A percentile compares a stretch with the other conserved stretches of the same genome.
phyloP scores from a whole-genome alignment of 257 asterid genomes.

The Asclepias syriaca region DNA sequence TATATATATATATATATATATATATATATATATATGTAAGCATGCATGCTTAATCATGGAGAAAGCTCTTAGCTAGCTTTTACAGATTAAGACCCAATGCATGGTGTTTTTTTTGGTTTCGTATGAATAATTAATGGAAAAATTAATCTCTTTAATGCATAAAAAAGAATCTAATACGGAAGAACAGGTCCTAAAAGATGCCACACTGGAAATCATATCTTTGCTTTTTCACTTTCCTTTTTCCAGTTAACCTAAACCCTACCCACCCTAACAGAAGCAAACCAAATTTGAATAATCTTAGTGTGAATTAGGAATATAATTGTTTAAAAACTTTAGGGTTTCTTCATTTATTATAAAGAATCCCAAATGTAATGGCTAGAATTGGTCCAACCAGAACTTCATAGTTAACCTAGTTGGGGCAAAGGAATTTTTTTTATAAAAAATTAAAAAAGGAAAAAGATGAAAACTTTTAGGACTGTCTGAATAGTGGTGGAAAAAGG shows the following conservation, averaged over 20 bases:
- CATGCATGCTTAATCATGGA: neutral
- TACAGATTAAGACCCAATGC: neutral
- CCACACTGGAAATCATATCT: neutral
- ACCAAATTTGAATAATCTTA: neutral
- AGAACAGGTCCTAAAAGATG: neutral
- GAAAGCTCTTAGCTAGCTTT: neutral
- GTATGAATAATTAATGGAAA: neutral
- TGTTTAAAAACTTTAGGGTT: too few species aligned
- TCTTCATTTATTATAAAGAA: too few species aligned
- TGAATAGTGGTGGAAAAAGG: too few species aligned
- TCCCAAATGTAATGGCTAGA: neutral
- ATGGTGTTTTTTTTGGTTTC: neutral
- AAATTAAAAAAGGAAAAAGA: neutral
- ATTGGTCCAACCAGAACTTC: neutral
- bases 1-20: too few species aligned
- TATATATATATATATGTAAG: too few species aligned
- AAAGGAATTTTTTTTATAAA: neutral
- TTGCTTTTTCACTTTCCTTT: neutral
- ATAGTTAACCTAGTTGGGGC: neutral
- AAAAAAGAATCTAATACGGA: constrained; percentile 14
- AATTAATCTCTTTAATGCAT: neutral
- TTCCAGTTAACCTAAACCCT: too few species aligned
- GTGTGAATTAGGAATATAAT: too few species aligned
- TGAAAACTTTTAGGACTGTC: neutral
- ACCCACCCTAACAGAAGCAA: neutral